Conservation (phyloP, 1,139 yeast species). For the Nakaseomyces bracarensis region DNA sequence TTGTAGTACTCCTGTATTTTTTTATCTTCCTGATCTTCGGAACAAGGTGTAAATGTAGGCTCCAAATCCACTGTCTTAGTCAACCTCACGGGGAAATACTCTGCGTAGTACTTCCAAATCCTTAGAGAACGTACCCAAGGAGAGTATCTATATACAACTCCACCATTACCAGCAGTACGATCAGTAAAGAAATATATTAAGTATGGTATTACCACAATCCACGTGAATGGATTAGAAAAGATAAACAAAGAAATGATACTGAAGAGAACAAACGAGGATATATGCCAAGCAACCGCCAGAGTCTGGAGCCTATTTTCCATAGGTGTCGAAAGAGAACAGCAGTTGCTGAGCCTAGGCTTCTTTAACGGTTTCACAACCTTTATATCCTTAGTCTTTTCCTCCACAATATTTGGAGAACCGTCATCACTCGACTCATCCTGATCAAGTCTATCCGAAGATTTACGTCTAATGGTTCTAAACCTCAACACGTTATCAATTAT, state of each 20-base stretch:
- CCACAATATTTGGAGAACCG: constrained; percentile 5
- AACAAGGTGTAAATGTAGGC: constrained; percentile 54
- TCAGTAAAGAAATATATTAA: constrained; percentile 51
- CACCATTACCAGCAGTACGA: constrained; percentile 68
- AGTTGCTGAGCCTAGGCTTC: constrained; percentile 1
- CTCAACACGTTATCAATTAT: not conserved
- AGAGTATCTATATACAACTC: constrained; percentile 50
- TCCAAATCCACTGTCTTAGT: constrained; percentile 63
- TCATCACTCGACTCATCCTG: constrained; percentile 7
- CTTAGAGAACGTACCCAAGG: constrained; percentile 47
- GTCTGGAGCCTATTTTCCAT: constrained; percentile 57
- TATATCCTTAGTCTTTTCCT: constrained; percentile 2
- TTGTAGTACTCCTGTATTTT: constrained; percentile 14
- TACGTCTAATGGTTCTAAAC: not conserved
- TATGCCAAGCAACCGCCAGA: constrained; percentile 66
- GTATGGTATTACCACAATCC: constrained; percentile 55
- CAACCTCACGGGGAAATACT: constrained; percentile 73
- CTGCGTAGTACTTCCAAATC: constrained; percentile 68
- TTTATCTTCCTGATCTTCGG: constrained; percentile 13
- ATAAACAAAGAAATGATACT: constrained; percentile 47
- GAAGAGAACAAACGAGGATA: constrained; percentile 59
- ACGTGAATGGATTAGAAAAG: constrained; percentile 58
- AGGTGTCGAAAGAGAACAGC: constrained; percentile 36
- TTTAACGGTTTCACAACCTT: constrained; percentile 3
- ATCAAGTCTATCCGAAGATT: constrained; percentile 4